These are phyloP conservation scores for Claviceps pazoutovae DNA, from an alignment of 2,329 filamentous ascomycete genomes.

Conservation along the genomic window DNA sequence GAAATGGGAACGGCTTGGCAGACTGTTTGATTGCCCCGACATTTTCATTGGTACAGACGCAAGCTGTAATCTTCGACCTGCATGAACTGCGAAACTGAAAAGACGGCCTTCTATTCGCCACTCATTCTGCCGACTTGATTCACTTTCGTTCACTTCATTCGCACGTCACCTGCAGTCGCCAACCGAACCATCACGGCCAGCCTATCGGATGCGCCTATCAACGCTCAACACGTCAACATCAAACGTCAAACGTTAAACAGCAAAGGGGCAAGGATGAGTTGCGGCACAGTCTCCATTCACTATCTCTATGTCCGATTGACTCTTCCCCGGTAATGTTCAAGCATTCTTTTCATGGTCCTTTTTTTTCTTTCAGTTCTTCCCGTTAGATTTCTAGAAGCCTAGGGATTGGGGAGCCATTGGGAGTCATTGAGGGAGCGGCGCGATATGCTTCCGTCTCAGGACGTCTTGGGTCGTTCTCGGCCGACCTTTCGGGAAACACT, in stretches of 20 bases:
- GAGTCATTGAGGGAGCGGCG: too few species aligned
- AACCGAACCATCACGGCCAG: neutral
- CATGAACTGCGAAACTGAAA: too few species aligned
- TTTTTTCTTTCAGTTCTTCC: neutral
- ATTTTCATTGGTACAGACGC: too few species aligned
- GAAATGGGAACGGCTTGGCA: too few species aligned
- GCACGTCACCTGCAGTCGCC: neutral
- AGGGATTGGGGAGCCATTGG: neutral
- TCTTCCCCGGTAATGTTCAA: too few species aligned
- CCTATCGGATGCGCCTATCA: neutral
- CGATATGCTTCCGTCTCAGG: too few species aligned
- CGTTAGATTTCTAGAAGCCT: neutral
- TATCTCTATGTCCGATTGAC: neutral
- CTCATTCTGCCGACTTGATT: neutral
- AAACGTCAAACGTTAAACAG: too few species aligned
- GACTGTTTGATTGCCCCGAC: too few species aligned
- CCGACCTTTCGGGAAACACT: neutral
- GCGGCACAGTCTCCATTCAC: neutral
- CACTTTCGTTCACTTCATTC: neutral
- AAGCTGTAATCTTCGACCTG: too few species aligned
- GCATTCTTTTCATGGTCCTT: neutral
- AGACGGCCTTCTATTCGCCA: neutral
- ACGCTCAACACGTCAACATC: neutral
- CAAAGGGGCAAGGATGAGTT: neutral
- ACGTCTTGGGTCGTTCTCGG: too few species aligned